These are phyloP conservation scores for Amanita inopinata DNA, from an alignment of 768 basidiomycete species.

Conservation along the genomic window DNA sequence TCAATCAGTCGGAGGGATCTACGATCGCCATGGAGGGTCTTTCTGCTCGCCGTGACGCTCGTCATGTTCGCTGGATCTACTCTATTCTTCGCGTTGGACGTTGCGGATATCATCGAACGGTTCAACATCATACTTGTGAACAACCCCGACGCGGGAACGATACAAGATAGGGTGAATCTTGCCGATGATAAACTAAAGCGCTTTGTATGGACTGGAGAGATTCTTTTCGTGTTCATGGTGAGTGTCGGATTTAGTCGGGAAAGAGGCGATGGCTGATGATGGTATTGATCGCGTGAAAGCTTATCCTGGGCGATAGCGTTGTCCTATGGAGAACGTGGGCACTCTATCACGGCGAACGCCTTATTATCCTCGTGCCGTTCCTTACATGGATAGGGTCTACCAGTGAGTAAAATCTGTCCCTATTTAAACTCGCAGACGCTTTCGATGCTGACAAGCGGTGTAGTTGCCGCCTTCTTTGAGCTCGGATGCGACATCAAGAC, in stretches of 20 bases:
- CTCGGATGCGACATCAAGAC: slow-evolving; percentile 20
- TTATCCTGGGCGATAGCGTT: slow-evolving; percentile 21
- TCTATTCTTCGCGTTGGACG: slow-evolving; percentile 19
- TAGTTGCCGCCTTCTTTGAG: slow-evolving; percentile 21
- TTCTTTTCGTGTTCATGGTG: slow-evolving; percentile 23
- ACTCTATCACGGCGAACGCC: slow-evolving; percentile 13
- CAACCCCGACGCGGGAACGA: slow-evolving; percentile 11
- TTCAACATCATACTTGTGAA: slow-evolving; percentile 19
- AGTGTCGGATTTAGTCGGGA: too few species aligned
- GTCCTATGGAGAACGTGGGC: slow-evolving; percentile 23
- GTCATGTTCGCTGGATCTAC: slow-evolving; percentile 21
- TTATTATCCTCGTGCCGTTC: slow-evolving; percentile 15
- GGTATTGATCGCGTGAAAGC: slow-evolving; percentile 9
- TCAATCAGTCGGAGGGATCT: slow-evolving; percentile 13
- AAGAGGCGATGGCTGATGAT: neutral
- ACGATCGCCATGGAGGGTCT: slow-evolving; percentile 12
- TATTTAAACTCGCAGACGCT: neutral
- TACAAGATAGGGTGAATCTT: slow-evolving; percentile 14
- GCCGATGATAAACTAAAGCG: slow-evolving; percentile 16
- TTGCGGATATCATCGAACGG: slow-evolving; percentile 19
- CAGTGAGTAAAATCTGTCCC: slow-evolving; percentile 11
- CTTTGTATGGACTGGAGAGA: slow-evolving; percentile 21
- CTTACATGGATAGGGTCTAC: slow-evolving; percentile 20
- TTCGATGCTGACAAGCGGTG: too few species aligned
- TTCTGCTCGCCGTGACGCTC: slow-evolving; percentile 16